phyloP scores from a whole-genome alignment of 179 eudicot species.

The Beta macrorhiza region DNA sequence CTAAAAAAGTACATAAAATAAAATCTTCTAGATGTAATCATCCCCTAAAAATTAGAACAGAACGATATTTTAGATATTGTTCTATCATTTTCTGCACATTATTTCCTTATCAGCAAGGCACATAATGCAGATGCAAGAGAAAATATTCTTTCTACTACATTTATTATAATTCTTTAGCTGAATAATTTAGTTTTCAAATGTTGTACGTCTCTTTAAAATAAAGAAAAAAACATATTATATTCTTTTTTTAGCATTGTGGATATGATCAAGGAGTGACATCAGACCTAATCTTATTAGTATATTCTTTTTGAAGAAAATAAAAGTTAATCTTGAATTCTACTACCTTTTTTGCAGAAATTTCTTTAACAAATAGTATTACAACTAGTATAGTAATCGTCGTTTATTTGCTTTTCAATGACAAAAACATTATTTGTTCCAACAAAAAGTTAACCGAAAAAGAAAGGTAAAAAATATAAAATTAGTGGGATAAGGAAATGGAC shows the following conservation, averaged over 20 bases:
- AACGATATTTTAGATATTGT: background rate
- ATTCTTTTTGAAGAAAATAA: background rate
- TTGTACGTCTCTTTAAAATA: background rate
- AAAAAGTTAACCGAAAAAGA: constrained; percentile 1
- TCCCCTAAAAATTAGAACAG: background rate
- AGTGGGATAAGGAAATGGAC: background rate
- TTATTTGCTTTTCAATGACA: constrained; percentile 4
- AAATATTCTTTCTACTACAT: background rate
- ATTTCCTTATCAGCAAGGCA: constrained; percentile 1
- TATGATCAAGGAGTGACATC: constrained; percentile 19
- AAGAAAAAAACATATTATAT: background rate
- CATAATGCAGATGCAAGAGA: background rate
- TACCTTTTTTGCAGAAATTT: background rate
- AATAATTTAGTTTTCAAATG: constrained; percentile 1
- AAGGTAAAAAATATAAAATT: background rate
- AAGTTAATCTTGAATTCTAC: background rate
- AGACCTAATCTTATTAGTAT: constrained; percentile 5
- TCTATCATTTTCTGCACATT: background rate
- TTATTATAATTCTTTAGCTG: background rate
- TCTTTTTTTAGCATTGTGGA: constrained; percentile 13
- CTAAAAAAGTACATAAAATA: background rate
- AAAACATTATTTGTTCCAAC: constrained; percentile 15
- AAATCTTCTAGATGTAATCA: background rate
- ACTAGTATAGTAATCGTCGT: background rate
- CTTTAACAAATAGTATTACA: background rate